phyloP scores from a whole-genome alignment of 2,329 filamentous ascomycete genomes.

The Ophiocordyceps camponoti-rufipedis region DNA sequence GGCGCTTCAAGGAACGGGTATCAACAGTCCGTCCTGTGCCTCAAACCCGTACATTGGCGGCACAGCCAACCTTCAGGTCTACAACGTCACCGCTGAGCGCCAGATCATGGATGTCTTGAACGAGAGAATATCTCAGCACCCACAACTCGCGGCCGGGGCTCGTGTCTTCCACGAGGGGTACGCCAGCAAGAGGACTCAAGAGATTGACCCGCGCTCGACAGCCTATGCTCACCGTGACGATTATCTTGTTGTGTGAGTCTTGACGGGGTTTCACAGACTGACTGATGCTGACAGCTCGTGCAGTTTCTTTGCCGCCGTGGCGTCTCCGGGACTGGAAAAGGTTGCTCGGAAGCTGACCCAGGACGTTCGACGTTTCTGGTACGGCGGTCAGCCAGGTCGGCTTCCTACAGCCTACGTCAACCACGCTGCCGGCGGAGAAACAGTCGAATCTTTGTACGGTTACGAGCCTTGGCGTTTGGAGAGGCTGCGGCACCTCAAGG shows the following conservation, averaged over 20 bases:
- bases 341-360: neutral
- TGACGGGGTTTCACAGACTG: neutral
- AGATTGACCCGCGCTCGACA: constrained; percentile 1
- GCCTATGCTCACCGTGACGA: constrained; percentile 7
- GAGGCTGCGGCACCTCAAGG: neutral
- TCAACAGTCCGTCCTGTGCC: constrained; percentile 1
- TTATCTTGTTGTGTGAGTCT: neutral
- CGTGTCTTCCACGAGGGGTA: constrained; percentile 9
- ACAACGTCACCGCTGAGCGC: constrained; percentile 8
- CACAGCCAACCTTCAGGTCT: constrained; percentile 5
- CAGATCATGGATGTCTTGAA: constrained; percentile 7
- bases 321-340: constrained; percentile 4
- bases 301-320: neutral
- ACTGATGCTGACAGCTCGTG: neutral
- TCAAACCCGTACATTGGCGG: neutral
- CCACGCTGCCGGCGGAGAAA: constrained; percentile 7
- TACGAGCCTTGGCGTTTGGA: constrained; percentile 1
- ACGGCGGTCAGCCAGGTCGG: constrained; percentile 5
- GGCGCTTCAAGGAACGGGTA: neutral
- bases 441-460: constrained; percentile 7
- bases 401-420: constrained; percentile 6
- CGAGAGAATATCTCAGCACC: neutral
- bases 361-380: constrained; percentile 3
- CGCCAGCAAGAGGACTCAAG: constrained; percentile 4
- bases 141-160: constrained; percentile 3